Evolutionary conservation across 257 asterid species (phyloP).

Genomic region (Scutellaria minor): DNA sequence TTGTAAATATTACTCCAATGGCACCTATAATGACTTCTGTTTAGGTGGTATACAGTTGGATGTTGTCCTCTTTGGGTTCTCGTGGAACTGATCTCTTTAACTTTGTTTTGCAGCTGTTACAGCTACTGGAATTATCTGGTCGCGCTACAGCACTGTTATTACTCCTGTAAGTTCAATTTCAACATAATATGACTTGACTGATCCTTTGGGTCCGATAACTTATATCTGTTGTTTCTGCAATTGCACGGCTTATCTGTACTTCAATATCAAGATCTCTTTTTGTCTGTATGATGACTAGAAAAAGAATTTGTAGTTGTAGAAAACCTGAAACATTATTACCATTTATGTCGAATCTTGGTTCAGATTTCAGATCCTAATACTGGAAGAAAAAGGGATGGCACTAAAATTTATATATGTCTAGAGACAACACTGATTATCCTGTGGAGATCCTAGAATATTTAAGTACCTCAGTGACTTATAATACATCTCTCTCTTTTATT

Average conservation of each 20-base stretch:
- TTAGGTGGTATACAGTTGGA: neutral
- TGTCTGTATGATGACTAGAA: conserved; percentile 14
- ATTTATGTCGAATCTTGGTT: conserved; percentile 6
- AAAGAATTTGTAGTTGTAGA: neutral
- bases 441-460: conserved; percentile 16
- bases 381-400: neutral
- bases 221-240: no score
- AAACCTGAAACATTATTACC: neutral
- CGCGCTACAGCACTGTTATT: conserved; percentile 76
- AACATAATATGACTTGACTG: neutral
- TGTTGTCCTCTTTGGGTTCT: neutral
- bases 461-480: neutral
- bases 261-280: neutral
- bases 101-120: conserved; percentile 61
- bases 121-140: conserved; percentile 77
- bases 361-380: conserved; percentile 1
- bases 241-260: neutral
- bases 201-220: no score
- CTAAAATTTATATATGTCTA: neutral
- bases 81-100: conserved; percentile 19
- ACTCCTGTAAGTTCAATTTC: conserved; percentile 62
- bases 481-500: neutral
- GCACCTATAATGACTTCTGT: neutral
- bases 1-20: neutral
- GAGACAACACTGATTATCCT: neutral